Evolutionary conservation across 2,329 filamentous ascomycete genomes (phyloP).

Genomic region (Chrysoporthe deuterocubensis): DNA sequence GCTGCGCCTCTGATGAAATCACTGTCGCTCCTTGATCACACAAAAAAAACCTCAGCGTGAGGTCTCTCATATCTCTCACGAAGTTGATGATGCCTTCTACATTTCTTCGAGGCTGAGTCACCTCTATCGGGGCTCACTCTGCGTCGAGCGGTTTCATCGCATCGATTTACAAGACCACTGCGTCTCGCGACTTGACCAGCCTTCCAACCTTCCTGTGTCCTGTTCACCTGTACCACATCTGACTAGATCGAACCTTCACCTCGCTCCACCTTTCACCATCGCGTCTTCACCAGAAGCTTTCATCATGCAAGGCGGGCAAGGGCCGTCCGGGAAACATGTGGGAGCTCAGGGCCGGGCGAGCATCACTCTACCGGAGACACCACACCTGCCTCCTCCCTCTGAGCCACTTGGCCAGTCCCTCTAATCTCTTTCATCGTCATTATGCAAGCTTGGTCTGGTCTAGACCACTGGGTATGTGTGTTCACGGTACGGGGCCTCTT

Average conservation of each 20-base stretch:
- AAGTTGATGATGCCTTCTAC: conserved; percentile 22
- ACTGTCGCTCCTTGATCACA: conserved; percentile 11
- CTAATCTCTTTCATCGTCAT: conserved; percentile 1
- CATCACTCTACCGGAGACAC: neutral
- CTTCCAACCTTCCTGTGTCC: conserved; percentile 7
- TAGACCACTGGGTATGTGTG: neutral
- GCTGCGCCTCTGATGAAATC: conserved; percentile 7
- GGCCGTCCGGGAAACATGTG: neutral
- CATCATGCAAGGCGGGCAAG: neutral
- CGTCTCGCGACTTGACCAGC: neutral
- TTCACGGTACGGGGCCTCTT: neutral
- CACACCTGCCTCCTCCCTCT: neutral
- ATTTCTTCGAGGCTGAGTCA: neutral
- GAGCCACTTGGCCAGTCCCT: neutral
- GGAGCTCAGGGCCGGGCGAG: conserved; percentile 1
- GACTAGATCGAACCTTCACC: neutral
- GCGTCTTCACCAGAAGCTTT: neutral
- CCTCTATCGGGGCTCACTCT: conserved; percentile 9
- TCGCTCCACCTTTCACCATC: neutral
- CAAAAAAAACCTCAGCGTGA: conserved; percentile 5
- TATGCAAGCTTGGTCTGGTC: neutral
- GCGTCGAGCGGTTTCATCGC: conserved; percentile 1
- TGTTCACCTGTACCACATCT: conserved; percentile 7
- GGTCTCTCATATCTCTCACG: conserved; percentile 18
- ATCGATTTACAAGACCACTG: neutral